These are phyloP conservation scores for Dentipellis sp. DNA, from an alignment of 768 basidiomycete genomes.

Conservation along the genomic window DNA sequence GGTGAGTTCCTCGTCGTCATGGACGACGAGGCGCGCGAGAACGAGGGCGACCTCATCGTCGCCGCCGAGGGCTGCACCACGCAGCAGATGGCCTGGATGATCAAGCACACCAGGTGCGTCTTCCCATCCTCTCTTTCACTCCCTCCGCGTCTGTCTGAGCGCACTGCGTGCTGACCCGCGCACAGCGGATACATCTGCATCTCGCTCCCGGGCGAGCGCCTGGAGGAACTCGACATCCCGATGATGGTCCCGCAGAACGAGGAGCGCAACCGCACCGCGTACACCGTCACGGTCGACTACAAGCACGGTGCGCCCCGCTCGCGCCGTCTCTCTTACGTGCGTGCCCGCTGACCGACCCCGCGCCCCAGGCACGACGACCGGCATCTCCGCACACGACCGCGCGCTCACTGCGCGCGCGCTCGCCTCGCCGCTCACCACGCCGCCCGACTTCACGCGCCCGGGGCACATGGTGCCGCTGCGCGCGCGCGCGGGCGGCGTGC, in stretches of 20 bases:
- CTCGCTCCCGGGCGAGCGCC: conserved; percentile 65
- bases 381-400: conserved; percentile 95
- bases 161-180: too few species aligned
- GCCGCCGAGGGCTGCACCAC: conserved; percentile 78
- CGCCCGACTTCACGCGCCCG: conserved; percentile 80
- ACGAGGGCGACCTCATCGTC: conserved; percentile 95
- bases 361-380: conserved; percentile 87
- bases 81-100: conserved; percentile 99
- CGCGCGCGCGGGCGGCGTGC: conserved; percentile 76
- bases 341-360: conserved; percentile 1
- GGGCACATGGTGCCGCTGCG: conserved; percentile 95
- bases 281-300: conserved; percentile 94
- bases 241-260: conserved; percentile 94
- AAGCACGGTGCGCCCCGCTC: conserved; percentile 58
- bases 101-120: conserved; percentile 85
- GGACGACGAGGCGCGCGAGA: conserved; percentile 94
- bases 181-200: conserved; percentile 90
- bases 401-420: conserved; percentile 80
- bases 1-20: conserved; percentile 96
- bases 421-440: conserved; percentile 44
- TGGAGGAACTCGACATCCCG: conserved; percentile 72
- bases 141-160: neutral
- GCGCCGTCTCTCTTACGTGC: neutral
- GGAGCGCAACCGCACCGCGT: conserved; percentile 88
- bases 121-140: neutral